A percentile compares a stretch with the other conserved stretches of the same genome.
Evolutionary conservation across 352 stramenopile genomes (phyloP).

Genomic region (Globisporangium spinosum): DNA sequence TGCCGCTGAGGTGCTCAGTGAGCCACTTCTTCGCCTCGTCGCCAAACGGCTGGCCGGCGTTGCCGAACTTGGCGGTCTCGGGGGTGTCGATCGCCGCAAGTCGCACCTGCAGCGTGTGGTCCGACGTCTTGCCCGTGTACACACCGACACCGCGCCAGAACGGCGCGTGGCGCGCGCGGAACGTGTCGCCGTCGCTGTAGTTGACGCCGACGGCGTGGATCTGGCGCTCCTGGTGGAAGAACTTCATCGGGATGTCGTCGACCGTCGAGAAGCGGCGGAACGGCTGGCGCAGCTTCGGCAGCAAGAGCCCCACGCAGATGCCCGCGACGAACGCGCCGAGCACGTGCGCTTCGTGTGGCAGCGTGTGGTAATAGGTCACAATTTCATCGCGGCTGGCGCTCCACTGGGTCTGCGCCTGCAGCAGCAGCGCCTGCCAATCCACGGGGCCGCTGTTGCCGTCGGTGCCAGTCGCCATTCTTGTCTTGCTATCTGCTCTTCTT

Average conservation of each 20-base stretch:
- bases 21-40: slow-evolving; percentile 81
- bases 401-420: slow-evolving; percentile 15
- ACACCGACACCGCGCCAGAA: slow-evolving; percentile 35
- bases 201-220: slow-evolving; percentile 50
- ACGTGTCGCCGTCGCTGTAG: slow-evolving; percentile 81
- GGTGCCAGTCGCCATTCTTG: slow-evolving; percentile 4
- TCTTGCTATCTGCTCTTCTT: not conserved
- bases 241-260: slow-evolving; percentile 68
- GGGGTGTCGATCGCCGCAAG: slow-evolving; percentile 82
- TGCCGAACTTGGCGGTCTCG: slow-evolving; percentile 85
- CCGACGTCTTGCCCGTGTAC: slow-evolving; percentile 59
- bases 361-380: slow-evolving; percentile 24
- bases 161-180: slow-evolving; percentile 68
- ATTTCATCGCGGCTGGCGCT: slow-evolving; percentile 1
- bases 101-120: slow-evolving; percentile 83
- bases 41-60: slow-evolving; percentile 67
- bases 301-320: slow-evolving; percentile 47
- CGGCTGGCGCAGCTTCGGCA: slow-evolving; percentile 52
- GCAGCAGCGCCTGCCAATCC: slow-evolving; percentile 20
- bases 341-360: slow-evolving; percentile 39
- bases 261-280: slow-evolving; percentile 76
- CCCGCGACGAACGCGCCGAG: slow-evolving; percentile 51
- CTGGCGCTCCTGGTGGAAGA: slow-evolving; percentile 61
- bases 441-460: not conserved
- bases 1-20: slow-evolving; percentile 34